Evolutionary conservation across 1,284 basidiomycete species (phyloP).

Genomic region (Cerioporus squamosus): DNA sequence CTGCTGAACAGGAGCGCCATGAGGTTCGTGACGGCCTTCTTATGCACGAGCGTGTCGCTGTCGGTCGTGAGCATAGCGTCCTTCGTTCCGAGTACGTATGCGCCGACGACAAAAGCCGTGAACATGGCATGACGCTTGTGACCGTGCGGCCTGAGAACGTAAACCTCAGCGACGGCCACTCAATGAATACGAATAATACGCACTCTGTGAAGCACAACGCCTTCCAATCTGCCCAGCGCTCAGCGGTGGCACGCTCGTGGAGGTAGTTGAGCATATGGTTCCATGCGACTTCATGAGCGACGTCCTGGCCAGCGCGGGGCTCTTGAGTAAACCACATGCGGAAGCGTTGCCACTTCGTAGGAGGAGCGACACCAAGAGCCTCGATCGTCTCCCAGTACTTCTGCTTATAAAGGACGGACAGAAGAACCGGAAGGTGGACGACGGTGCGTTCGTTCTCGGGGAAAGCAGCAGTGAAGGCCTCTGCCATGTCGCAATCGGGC

Average conservation of each 20-base stretch:
- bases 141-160: constrained; percentile 23
- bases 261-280: constrained; percentile 23
- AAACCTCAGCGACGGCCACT: neutral
- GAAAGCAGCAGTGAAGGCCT: constrained; percentile 22
- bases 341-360: constrained; percentile 17
- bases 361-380: neutral
- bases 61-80: constrained; percentile 30
- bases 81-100: constrained; percentile 27
- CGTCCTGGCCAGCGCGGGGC: constrained; percentile 13
- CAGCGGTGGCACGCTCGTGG: constrained; percentile 17
- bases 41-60: constrained; percentile 27
- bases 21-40: constrained; percentile 21
- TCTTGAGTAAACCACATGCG: constrained; percentile 21
- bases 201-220: constrained; percentile 29
- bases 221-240: constrained; percentile 24
- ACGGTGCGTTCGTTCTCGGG: constrained; percentile 22
- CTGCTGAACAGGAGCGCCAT: constrained; percentile 26
- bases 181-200: neutral
- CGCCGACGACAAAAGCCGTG: constrained; percentile 26
- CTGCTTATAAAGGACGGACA: constrained; percentile 25
- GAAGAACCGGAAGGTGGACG: constrained; percentile 23
- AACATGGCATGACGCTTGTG: constrained; percentile 32
- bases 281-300: constrained; percentile 21
- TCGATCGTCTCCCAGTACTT: constrained; percentile 14
- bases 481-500: constrained; percentile 21